Evolutionary conservation across 2,329 filamentous ascomycete species (phyloP), one percentile per base, ranked within the genome.

Genomic region (Cordyceps javanica): DNA sequence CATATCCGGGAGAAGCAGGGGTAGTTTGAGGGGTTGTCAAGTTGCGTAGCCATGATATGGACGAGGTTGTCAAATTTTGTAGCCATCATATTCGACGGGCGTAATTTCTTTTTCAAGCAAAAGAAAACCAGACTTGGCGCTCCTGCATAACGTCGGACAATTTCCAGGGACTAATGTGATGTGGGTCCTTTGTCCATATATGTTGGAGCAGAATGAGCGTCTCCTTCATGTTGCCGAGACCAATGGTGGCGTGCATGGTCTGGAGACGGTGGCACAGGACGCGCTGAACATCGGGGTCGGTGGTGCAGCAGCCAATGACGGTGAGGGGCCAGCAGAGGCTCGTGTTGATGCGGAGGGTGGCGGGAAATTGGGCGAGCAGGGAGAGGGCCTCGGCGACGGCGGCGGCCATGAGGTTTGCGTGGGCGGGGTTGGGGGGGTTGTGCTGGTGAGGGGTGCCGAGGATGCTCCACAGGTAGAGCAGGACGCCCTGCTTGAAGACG

Each of bases 11-110:
- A n/a, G n/a, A n/a, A n/a, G n/a, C n/a, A n/a, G n/a, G n/a, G n/a
- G n/a, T n/a, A n/a, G 11, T 97, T 95, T 69, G 93, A 97, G 66
- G 90, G 96, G 70, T 97, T 97, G 88, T 95, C 68, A 96, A 94
- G 80, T 81, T 96, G 66, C 96, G 97, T 85, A 96, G 90, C 78
- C 95, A 88, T n/a, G n/a, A n/a, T n/a, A n/a, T n/a, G n/a, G 93
- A 97, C 66, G 90, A 96, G 70, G 97, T 97, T 69, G 88, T 95
- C 68, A 96, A 94, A 80, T 81, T 96, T 66, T 96, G 97, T 85
- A 96, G 90, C 78, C 95, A 88, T n/a, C n/a, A n/a, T n/a, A n/a
- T n/a, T n/a, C n/a, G n/a, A n/a, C n/a, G n/a, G n/a, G n/a, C n/a
- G n/a, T n/a, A n/a, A n/a, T n/a, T n/a, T n/a, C n/a, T 26, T 19